Evolutionary conservation across 2,329 filamentous ascomycete species (phyloP), one percentile per base, ranked within the genome.

Genomic region (Colletotrichum tofieldiae): DNA sequence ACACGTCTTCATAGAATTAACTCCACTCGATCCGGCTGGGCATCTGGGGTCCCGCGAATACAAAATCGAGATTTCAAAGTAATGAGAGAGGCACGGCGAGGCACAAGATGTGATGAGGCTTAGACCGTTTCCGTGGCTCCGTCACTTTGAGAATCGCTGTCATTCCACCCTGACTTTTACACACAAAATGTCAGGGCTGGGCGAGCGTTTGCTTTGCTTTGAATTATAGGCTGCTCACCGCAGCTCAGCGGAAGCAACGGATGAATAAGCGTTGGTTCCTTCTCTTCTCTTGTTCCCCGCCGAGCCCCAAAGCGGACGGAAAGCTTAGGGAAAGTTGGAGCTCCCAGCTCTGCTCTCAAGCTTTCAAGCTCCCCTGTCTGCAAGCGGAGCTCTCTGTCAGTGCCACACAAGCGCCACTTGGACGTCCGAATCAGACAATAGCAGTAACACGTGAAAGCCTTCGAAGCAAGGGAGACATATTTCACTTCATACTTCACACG

Each of bases 1-100:
- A 54, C 26, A 49, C 29, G 55, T 64, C 55, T 47, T 63, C 20
- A 59, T 67, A 71, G 67, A 67, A 60, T 32, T 18, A 60, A 71
- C 63, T 67, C 67, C 55, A 45, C 63, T 71, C 67, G 67, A 66
- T 39, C 63, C 67, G 29, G 41, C 23, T 29, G 37, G 62, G 52
- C 45, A 54, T 39, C 54, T 70, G 29, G 55, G 43, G 67, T 54
- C 16, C 45, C 47, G 47, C 37, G 39, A 49, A 61, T 41, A 64
- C 11, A 64, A 32, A 62, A 54, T 32, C 16, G 23, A 66, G n/a
- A 55, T 29, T n/a, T 41, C 37, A 20, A 29, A 52, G 16, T 52
- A n/a, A 39, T 3, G 35, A 41, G 35, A 41, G 20, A 39, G 11
- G 18, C 16, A 23, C 20, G 9, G 32, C 29, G 29, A 35, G 29